Percentiles rank a stretch among this genome's conserved stretches.
These are phyloP conservation scores for Candida mattraensis DNA, from an alignment of 805 yeast genomes.

Conservation along the genomic window DNA sequence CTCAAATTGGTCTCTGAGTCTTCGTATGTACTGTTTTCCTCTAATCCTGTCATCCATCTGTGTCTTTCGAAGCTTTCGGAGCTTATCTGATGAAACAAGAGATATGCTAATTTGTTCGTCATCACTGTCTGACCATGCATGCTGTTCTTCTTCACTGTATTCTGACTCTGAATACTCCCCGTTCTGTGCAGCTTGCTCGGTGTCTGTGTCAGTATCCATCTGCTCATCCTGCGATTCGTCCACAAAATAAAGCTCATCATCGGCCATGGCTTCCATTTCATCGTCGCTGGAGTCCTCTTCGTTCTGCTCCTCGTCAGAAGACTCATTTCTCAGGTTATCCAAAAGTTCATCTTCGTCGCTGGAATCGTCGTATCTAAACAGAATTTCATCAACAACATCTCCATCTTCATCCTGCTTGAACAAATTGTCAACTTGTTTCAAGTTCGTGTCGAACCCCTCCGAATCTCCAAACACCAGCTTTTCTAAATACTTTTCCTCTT, in stretches of 20 bases:
- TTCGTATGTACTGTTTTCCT: slow-evolving; percentile 34
- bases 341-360: slow-evolving; percentile 35
- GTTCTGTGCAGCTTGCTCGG: slow-evolving; percentile 29
- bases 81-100: slow-evolving; percentile 53
- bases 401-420: slow-evolving; percentile 47
- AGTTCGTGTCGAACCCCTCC: slow-evolving; percentile 66
- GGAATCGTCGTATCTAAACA: slow-evolving; percentile 26
- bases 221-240: slow-evolving; percentile 45
- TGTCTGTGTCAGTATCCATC: slow-evolving; percentile 34
- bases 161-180: slow-evolving; percentile 32
- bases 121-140: slow-evolving; percentile 88
- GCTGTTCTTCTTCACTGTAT: slow-evolving; percentile 29
- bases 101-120: slow-evolving; percentile 75
- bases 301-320: slow-evolving; percentile 32
- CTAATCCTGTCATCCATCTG: slow-evolving; percentile 37
- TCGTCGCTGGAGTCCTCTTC: slow-evolving; percentile 32
- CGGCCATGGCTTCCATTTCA: slow-evolving; percentile 34
- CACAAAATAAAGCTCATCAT: slow-evolving; percentile 47
- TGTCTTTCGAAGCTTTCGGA: slow-evolving; percentile 68
- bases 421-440: slow-evolving; percentile 60
- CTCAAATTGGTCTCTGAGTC: slow-evolving; percentile 61
- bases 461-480: slow-evolving; percentile 87
- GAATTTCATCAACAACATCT: slow-evolving; percentile 25
- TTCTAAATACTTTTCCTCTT: slow-evolving; percentile 78
- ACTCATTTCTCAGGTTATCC: slow-evolving; percentile 45